A percentile compares a stretch with the other conserved stretches of the same genome.
phyloP scores from a whole-genome alignment of 257 asterid species.

The Solanum virginianum region DNA sequence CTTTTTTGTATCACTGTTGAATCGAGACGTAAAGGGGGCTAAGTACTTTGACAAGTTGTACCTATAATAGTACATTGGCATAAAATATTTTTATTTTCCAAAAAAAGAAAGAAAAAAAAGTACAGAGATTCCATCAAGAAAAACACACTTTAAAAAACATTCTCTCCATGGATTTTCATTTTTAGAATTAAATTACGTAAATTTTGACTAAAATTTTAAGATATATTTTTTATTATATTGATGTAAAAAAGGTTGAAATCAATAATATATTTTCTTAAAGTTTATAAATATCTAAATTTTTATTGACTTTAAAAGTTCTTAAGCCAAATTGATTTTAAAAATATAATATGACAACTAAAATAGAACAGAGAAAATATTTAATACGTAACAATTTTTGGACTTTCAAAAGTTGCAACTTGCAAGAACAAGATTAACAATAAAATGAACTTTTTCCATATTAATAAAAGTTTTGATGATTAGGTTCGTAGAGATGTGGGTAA shows the following conservation, averaged over 20 bases:
- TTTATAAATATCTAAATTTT: too few relatives aligned
- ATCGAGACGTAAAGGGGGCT: neutral
- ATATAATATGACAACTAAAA: too few relatives aligned
- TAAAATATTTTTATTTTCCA: neutral
- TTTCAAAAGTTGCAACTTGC: neutral
- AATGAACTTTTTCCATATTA: neutral
- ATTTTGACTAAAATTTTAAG: too few relatives aligned
- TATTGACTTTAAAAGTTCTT: too few relatives aligned
- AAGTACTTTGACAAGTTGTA: neutral
- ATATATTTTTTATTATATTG: too few relatives aligned
- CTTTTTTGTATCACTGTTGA: neutral
- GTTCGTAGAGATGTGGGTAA: neutral
- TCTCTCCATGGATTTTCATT: too few relatives aligned
- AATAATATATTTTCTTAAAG: too few relatives aligned
- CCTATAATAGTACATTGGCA: neutral
- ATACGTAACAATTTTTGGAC: neutral
- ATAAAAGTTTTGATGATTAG: neutral
- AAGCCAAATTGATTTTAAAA: too few relatives aligned
- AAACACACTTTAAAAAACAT: neutral
- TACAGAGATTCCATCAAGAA: neutral
- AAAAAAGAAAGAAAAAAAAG: neutral
- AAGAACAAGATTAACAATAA: neutral
- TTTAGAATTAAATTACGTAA: too few relatives aligned
- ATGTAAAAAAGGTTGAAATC: too few relatives aligned
- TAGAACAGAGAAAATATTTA: neutral